Evolutionary conservation across 768 basidiomycete species (phyloP).

Genomic region (Coprinellus aureogranulatus): DNA sequence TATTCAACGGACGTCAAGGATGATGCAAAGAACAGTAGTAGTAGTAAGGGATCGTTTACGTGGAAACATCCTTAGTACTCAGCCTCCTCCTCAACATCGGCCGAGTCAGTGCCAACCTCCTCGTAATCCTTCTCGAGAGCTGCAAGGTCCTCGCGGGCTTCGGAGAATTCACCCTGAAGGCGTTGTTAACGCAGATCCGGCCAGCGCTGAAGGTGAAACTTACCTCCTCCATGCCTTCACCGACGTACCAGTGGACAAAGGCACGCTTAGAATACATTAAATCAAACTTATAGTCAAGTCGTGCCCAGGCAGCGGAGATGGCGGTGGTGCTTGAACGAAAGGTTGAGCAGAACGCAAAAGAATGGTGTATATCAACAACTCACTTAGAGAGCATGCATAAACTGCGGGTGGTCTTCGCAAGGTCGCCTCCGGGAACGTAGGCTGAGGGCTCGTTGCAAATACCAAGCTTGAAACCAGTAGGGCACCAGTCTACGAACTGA

Average conservation of each 20-base stretch:
- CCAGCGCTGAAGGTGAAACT: too few species aligned
- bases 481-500: conserved; percentile 97
- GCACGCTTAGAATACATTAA: conserved; percentile 96
- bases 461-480: conserved; percentile 84
- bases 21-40: conserved; percentile 1
- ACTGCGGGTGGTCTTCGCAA: conserved; percentile 90
- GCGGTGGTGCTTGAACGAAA: conserved; percentile 59
- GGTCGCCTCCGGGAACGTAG: conserved; percentile 90
- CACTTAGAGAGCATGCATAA: conserved; percentile 93
- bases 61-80: conserved; percentile 46
- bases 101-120: conserved; percentile 80
- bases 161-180: conserved; percentile 84
- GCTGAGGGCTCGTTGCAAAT: conserved; percentile 26
- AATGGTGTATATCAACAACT: conserved; percentile 56
- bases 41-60: background rate
- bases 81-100: conserved; percentile 69
- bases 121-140: conserved; percentile 96
- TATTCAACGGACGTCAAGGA: conserved; percentile 1
- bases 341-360: conserved; percentile 44
- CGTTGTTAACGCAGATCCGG: too few species aligned
- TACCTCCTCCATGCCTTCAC: conserved; percentile 96
- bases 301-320: conserved; percentile 92
- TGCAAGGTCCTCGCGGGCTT: conserved; percentile 96
- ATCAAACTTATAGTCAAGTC: conserved; percentile 96
- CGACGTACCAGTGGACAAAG: conserved; percentile 93